phyloP scores from a whole-genome alignment of 495 filamentous ascomycete genomes.

The Rhypophila decipiens region DNA sequence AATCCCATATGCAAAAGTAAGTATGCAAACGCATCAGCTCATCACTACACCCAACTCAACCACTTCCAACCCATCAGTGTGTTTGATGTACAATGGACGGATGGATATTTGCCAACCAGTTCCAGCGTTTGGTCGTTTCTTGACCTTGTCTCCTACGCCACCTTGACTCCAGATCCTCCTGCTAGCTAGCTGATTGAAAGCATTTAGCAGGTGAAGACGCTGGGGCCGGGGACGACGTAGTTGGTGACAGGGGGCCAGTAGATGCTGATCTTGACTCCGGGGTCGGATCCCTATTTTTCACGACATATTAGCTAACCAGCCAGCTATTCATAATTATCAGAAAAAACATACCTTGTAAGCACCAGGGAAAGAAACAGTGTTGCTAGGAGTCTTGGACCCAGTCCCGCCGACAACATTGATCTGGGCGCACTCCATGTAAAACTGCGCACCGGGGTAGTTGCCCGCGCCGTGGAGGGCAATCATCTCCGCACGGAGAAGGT shows the following conservation, averaged over 20 bases:
- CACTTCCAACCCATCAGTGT: too few species aligned
- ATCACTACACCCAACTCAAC: too few species aligned
- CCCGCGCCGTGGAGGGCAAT: conserved; percentile 46
- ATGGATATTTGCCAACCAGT: too few species aligned
- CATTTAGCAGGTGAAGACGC: conserved; percentile 28
- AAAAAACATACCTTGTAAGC: conserved; percentile 27
- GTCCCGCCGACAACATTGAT: conserved; percentile 37
- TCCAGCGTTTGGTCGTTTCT: too few species aligned
- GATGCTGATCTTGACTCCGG: conserved; percentile 42
- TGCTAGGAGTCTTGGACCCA: conserved; percentile 22
- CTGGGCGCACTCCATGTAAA: conserved; percentile 49
- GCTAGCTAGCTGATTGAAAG: too few species aligned
- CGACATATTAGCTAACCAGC: neutral
- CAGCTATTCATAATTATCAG: neutral
- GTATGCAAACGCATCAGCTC: too few species aligned
- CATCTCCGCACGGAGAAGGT: conserved; percentile 48
- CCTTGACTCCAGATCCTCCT: too few species aligned
- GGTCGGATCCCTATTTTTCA: conserved; percentile 24
- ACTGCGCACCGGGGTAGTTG: conserved; percentile 40
- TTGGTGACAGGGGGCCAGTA: conserved; percentile 34
- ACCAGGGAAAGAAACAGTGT: conserved; percentile 35
- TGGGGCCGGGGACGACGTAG: conserved; percentile 34
- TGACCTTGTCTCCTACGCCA: too few species aligned
- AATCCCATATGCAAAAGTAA: too few species aligned
- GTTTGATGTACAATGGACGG: too few species aligned